Conservation (phyloP, 768 basidiomycete genomes). For the Tylopilus sp. region DNA sequence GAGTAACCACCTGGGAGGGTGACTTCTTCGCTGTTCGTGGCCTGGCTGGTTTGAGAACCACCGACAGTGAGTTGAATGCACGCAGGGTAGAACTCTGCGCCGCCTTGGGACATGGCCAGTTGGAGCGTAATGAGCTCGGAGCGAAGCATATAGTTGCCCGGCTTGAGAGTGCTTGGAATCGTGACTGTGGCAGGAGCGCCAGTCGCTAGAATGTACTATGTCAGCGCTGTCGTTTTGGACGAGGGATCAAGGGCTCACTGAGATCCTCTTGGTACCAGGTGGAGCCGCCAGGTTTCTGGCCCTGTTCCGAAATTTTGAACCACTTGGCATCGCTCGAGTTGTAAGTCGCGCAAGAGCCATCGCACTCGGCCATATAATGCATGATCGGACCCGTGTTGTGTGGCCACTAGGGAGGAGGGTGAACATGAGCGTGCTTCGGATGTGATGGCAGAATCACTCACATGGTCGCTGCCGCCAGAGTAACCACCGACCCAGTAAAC, state of each 20-base stretch:
- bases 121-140: slow-evolving; percentile 80
- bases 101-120: slow-evolving; percentile 46
- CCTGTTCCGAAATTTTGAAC: slow-evolving; percentile 70
- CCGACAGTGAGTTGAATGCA: slow-evolving; percentile 28
- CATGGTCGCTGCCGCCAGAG: slow-evolving; percentile 30
- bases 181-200: slow-evolving; percentile 37
- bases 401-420: slow-evolving; percentile 36
- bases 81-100: slow-evolving; percentile 42
- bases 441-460: slow-evolving; percentile 4
- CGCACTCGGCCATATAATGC: slow-evolving; percentile 68
- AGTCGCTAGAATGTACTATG: slow-evolving; percentile 26
- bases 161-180: slow-evolving; percentile 48
- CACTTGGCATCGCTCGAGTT: slow-evolving; percentile 54
- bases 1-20: slow-evolving; percentile 68
- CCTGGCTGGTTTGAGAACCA: slow-evolving; percentile 24
- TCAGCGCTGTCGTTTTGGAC: background rate
- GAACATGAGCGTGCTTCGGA: background rate
- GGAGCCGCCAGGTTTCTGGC: slow-evolving; percentile 30
- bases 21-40: slow-evolving; percentile 38
- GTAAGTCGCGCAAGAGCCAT: slow-evolving; percentile 53
- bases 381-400: slow-evolving; percentile 65
- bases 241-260: slow-evolving; percentile 32
- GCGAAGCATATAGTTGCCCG: slow-evolving; percentile 72
- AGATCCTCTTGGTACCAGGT: slow-evolving; percentile 51
- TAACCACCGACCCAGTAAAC: slow-evolving; percentile 50